phyloP scores from a whole-genome alignment of 2,329 filamentous ascomycete species.

The Alternaria postmessia region DNA sequence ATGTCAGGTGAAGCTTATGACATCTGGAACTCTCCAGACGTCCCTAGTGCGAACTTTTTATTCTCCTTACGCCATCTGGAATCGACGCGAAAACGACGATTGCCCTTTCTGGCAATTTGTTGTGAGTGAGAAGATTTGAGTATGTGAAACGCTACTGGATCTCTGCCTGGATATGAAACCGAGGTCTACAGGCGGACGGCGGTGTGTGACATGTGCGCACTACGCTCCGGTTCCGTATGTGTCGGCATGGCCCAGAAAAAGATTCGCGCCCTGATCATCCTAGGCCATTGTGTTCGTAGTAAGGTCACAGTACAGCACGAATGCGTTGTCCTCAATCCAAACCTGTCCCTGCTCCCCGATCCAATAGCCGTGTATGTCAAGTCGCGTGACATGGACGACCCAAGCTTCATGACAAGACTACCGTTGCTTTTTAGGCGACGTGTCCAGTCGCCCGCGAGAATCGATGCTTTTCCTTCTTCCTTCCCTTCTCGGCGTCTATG shows the following conservation, averaged over 20 bases:
- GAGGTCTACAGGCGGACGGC: not conserved
- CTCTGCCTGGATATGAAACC: not conserved
- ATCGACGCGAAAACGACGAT: not conserved
- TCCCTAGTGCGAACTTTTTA: not conserved
- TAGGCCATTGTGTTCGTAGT: not conserved
- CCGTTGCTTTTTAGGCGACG: not conserved
- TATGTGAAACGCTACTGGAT: not conserved
- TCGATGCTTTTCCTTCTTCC: not conserved
- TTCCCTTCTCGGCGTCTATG: conserved; percentile 1
- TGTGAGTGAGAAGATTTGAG: not conserved
- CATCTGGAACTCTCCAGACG: conserved; percentile 1
- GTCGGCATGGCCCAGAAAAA: not conserved
- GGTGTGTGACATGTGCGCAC: not conserved
- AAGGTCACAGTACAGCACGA: not conserved
- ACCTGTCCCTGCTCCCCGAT: not conserved
- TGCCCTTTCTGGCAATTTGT: not conserved
- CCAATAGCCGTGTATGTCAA: not conserved
- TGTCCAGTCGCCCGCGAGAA: not conserved
- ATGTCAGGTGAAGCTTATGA: not conserved
- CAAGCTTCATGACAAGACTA: not conserved
- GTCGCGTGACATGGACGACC: not conserved
- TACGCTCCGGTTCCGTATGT: not conserved
- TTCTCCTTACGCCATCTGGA: conserved; percentile 2
- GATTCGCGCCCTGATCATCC: not conserved
- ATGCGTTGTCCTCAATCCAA: not conserved